Base-by-base conservation (phyloP, 345 rosid species). In the Crucihimalaya himalaica region DNA sequence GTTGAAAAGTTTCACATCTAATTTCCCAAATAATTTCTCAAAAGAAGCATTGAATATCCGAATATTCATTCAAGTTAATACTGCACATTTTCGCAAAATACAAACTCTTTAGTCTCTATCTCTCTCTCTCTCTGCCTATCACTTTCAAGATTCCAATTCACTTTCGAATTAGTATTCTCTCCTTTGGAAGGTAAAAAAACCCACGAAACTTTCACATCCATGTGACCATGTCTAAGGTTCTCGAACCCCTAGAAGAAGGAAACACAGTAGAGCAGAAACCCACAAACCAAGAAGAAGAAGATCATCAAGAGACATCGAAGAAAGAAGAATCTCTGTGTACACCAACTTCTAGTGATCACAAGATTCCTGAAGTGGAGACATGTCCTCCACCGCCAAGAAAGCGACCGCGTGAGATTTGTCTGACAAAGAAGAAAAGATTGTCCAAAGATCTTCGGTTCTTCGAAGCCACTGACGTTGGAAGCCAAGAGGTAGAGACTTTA, bases 221-320 rank as follows among this genome's bases (percentile, higher is more conserved):
- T 66, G 78, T 66, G 78, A 69, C 79, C 71, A 76, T 76, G 80
- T 76, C 80, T 47, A 76, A 70, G 66, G 46, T 69, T 70, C 75
- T 63, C 71, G 46, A 76, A 35, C 52, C 71, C 75, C 66, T 4
- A 46, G 80, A 70, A 63, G 66, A 46, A 70, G 66, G 40, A 58
- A 59, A 39, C 6, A 32, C 8, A 53, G 59, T 19, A 63, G 71
- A 74, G 63, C 62, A 67, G n/a, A 58, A 20, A 28, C 62, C 63
- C 10, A 59, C 19, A 16, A 68, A 18, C 69, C 68, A 68, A 50
- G 63, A 66, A 65, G 73, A 47, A 21, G 71, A 55, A 46, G 59
- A 35, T 59, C 46, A 59, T 37, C 47, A 37, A 59, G 28, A 59
- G 19, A 13, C 19, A 18, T 69, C 57, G 15, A 69, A 63, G 59